Percentiles rank a stretch among this genome's conserved stretches.
These are phyloP conservation scores for Penstemon eatonii DNA, from an alignment of 257 asterid genomes.

Conservation along the genomic window DNA sequence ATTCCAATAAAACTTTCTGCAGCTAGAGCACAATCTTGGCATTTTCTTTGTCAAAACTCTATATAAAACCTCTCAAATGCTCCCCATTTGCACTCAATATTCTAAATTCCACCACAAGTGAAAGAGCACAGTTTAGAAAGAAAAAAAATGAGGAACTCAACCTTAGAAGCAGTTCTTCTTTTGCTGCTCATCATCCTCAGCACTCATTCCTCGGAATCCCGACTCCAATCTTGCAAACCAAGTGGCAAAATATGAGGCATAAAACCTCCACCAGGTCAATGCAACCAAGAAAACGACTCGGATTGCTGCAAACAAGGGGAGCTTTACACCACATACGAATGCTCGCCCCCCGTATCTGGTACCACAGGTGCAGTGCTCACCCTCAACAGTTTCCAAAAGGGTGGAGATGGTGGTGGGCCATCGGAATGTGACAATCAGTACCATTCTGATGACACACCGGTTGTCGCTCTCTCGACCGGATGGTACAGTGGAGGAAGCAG, in stretches of 20 bases:
- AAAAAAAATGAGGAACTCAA: constrained; percentile 12
- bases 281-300: too few species aligned
- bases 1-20: too few species aligned
- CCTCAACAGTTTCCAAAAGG: constrained; percentile 30
- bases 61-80: constrained; percentile 1
- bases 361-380: constrained; percentile 31
- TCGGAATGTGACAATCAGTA: constrained; percentile 28
- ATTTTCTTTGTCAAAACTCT: neutral
- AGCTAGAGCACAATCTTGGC: constrained; percentile 20
- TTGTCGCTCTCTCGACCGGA: neutral
- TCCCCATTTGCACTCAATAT: constrained; percentile 2
- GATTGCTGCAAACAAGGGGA: neutral
- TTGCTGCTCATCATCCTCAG: neutral
- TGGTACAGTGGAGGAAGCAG: constrained; percentile 29
- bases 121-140: neutral
- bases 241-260: constrained; percentile 32
- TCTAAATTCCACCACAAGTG: neutral
- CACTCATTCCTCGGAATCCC: neutral
- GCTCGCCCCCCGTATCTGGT: constrained; percentile 26
- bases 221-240: constrained; percentile 34
- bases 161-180: neutral
- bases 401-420: constrained; percentile 33
- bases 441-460: constrained; percentile 32
- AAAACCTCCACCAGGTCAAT: constrained; percentile 11
- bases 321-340: constrained; percentile 28